Conservation (phyloP, 805 yeast species). For the Huiozyma naganishii region DNA sequence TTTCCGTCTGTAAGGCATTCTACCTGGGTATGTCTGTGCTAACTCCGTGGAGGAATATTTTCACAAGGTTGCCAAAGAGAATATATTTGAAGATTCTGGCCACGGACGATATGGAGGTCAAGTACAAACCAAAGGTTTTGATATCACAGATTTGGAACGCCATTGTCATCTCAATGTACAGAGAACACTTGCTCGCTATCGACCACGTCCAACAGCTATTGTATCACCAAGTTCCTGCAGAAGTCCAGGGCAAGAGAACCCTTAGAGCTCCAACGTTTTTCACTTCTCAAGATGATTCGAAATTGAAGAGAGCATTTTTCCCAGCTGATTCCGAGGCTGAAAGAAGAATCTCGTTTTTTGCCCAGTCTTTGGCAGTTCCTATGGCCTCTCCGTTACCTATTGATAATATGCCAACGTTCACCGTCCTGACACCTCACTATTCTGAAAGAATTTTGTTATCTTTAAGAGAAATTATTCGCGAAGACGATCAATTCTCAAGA, state of each 20-base stretch:
- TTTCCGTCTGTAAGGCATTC: constrained; percentile 94
- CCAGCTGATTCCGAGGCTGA: constrained; percentile 96
- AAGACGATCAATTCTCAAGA: constrained; percentile 92
- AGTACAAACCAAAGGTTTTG: constrained; percentile 95
- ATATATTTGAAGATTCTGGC: constrained; percentile 94
- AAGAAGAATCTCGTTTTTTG: constrained; percentile 98
- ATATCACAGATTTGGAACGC: constrained; percentile 99
- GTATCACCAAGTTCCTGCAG: constrained; percentile 97
- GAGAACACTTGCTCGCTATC: constrained; percentile 95
- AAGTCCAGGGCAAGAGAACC: constrained; percentile 94
- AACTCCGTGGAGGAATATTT: constrained; percentile 99
- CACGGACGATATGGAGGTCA: constrained; percentile 96
- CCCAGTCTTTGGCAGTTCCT: constrained; percentile 96
- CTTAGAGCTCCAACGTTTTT: constrained; percentile 97
- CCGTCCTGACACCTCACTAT: constrained; percentile 93
- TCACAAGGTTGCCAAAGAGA: constrained; percentile 96
- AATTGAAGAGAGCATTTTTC: constrained; percentile 90
- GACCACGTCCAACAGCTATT: constrained; percentile 96
- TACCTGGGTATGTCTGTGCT: constrained; percentile 96
- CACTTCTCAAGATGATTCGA: constrained; percentile 85
- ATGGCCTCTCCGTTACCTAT: constrained; percentile 97
- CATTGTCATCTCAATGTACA: constrained; percentile 96
- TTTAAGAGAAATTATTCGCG: constrained; percentile 88
- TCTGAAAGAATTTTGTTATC: constrained; percentile 87
- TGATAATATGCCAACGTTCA: constrained; percentile 98